Conservation (phyloP, 2,329 filamentous ascomycete species). For the Venturia effusa region DNA sequence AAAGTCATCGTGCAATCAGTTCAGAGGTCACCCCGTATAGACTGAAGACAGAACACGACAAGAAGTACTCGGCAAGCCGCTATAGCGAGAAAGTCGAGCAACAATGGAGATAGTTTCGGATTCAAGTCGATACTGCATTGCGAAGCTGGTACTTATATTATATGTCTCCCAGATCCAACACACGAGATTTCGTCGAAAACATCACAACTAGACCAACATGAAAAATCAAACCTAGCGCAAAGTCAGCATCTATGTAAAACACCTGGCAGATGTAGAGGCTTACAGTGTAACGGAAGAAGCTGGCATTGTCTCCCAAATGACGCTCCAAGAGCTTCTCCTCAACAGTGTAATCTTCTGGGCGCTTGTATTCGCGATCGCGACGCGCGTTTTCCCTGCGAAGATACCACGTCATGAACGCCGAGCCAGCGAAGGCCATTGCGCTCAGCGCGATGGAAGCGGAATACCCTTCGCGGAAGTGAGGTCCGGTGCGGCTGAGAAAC, state of each 20-base stretch:
- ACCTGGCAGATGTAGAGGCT: conserved; percentile 7
- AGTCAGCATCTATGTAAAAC: not conserved
- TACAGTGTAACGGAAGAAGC: conserved; percentile 28
- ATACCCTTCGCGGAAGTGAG: conserved; percentile 36
- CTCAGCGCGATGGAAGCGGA: conserved; percentile 33
- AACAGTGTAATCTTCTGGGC: conserved; percentile 19
- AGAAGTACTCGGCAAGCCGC: too few relatives aligned
- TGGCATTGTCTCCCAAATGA: conserved; percentile 46
- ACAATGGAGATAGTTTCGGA: too few relatives aligned
- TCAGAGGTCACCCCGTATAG: too few relatives aligned
- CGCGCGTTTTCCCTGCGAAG: conserved; percentile 45
- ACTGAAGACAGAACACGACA: too few relatives aligned
- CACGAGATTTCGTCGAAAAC: too few relatives aligned
- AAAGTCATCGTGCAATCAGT: too few relatives aligned
- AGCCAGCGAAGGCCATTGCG: conserved; percentile 40
- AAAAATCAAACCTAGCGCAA: not conserved
- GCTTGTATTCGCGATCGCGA: conserved; percentile 40
- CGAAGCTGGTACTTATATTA: too few relatives aligned
- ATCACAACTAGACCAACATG: too few relatives aligned
- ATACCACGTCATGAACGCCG: conserved; percentile 46
- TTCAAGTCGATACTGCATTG: too few relatives aligned
- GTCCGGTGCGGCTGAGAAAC: conserved; percentile 33
- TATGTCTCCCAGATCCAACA: too few relatives aligned
- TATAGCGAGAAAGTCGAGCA: too few relatives aligned
- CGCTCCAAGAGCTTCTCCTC: conserved; percentile 43